Percentiles rank a stretch among this genome's conserved stretches.
Conservation (phyloP, 441 rosid species). For the Geranium incanum region DNA sequence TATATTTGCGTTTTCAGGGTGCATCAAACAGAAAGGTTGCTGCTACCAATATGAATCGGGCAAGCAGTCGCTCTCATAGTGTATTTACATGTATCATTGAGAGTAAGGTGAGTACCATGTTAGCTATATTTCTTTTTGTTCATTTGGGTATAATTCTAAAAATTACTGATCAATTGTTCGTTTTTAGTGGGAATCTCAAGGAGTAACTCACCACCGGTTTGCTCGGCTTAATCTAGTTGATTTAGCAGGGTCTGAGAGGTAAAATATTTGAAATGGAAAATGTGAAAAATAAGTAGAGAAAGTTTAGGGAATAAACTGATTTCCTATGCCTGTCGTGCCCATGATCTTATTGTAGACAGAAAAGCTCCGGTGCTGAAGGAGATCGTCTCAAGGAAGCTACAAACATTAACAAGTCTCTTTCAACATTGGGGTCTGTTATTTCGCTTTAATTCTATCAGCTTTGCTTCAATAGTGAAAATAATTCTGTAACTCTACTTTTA, state of each 20-base stretch:
- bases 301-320: neutral
- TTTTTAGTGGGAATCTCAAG: constrained; percentile 92
- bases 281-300: neutral
- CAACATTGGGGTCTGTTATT: constrained; percentile 72
- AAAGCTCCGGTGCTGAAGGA: constrained; percentile 99
- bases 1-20: constrained; percentile 44
- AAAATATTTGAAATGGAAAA: constrained; percentile 15
- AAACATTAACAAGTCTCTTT: constrained; percentile 93
- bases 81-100: constrained; percentile 92
- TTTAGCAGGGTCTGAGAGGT: constrained; percentile 99
- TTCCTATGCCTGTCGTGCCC: constrained; percentile 5
- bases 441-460: constrained; percentile 4
- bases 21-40: constrained; percentile 97
- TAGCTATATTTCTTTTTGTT: neutral
- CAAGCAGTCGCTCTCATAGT: constrained; percentile 98
- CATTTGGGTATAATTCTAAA: constrained; percentile 8
- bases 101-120: constrained; percentile 53
- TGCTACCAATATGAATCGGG: constrained; percentile 94
- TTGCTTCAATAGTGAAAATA: neutral
- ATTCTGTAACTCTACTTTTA: constrained; percentile 12
- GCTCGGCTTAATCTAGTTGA: constrained; percentile 96
- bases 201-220: constrained; percentile 92
- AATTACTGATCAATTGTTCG: constrained; percentile 18
- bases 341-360: constrained; percentile 51
- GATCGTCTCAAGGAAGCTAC: constrained; percentile 99